Base-by-base conservation (phyloP, 495 filamentous ascomycete genomes). In the Penicillium steckii region DNA sequence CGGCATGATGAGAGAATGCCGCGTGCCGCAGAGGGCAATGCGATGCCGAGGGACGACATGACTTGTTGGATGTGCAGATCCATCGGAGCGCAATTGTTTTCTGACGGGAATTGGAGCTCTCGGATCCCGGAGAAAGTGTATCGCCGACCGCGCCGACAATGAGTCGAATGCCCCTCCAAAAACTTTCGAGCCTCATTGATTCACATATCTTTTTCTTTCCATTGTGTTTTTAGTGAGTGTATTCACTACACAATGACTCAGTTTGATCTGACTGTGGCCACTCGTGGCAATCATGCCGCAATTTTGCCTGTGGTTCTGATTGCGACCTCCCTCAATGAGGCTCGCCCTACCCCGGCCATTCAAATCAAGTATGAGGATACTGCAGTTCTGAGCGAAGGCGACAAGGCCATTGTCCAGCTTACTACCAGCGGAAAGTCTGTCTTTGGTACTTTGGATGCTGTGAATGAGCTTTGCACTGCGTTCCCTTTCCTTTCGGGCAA, bases 211-310 rank as follows among this genome's bases (percentile, higher is more conserved):
- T 27, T 47, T 32, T 43, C 15, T 27, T 47, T 32, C 42, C 38
- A 27, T 26, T 47, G 52, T 53, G 44, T n/a, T 17, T 15, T 15
- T 15, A 37, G 33, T 37, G 33, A 37, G 18, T n/a, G 1, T 27
- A 46, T 27, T 26, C 42, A 37, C 33, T 40, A 42, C 55, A 62
- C 38, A 26, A 75, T 75, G 72, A 59, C 68, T 44, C 55, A 68
- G 46, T 68, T 62, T 50, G 59, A 68, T 37, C 61, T 86, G 21
- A 83, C 70, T 53, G 71, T 86, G 68, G 85, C 84, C 61, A 82
- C 68, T 9, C 80, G 83, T 61, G 83, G 79, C 55, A 88, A 74
- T 62, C 82, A 86, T 55, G 70, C 78, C 25, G 67, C 64, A 2
- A 53, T 78, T 47, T 62, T 81, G 15, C 79, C 79, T 2, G 72